Conservation (phyloP, 805 yeast species). For the Lipomyces chichibuensis region DNA sequence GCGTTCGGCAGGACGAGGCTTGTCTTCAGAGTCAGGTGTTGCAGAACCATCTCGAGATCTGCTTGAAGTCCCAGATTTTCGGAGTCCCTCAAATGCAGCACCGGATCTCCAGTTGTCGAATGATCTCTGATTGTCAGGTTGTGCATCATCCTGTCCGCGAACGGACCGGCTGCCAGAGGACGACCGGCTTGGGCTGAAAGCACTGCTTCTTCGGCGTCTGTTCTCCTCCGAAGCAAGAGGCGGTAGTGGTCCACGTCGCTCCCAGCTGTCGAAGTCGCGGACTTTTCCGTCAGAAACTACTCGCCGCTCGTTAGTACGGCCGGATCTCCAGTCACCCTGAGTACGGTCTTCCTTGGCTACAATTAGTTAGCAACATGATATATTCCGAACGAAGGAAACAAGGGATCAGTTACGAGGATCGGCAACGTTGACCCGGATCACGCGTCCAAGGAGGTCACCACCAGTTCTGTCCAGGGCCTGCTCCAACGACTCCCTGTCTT, state of each 20-base stretch:
- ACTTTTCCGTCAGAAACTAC: constrained; percentile 43
- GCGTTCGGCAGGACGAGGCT: constrained; percentile 46
- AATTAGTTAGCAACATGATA: background rate
- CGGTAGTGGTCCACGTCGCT: constrained; percentile 42
- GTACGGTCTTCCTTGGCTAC: constrained; percentile 34
- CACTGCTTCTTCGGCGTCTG: constrained; percentile 52
- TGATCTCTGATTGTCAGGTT: constrained; percentile 22
- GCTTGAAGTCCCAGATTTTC: constrained; percentile 3
- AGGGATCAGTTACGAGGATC: constrained; percentile 49
- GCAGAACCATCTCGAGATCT: constrained; percentile 19
- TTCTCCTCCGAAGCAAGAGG: constrained; percentile 12
- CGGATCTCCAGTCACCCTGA: constrained; percentile 37
- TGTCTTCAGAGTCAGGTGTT: constrained; percentile 43
- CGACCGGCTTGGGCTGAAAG: constrained; percentile 44
- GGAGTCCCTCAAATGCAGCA: constrained; percentile 9
- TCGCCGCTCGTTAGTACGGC: constrained; percentile 19
- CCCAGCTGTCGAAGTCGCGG: constrained; percentile 53
- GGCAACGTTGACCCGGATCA: constrained; percentile 72
- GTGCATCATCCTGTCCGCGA: constrained; percentile 12
- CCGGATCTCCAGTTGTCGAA: constrained; percentile 46
- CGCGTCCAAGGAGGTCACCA: constrained; percentile 70
- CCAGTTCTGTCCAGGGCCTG: constrained; percentile 75
- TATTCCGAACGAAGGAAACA: background rate
- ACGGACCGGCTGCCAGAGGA: constrained; percentile 22
- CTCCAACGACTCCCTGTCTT: constrained; percentile 74